phyloP scores from a whole-genome alignment of 805 yeast genomes.

The Schwanniomyces occidentalis region DNA sequence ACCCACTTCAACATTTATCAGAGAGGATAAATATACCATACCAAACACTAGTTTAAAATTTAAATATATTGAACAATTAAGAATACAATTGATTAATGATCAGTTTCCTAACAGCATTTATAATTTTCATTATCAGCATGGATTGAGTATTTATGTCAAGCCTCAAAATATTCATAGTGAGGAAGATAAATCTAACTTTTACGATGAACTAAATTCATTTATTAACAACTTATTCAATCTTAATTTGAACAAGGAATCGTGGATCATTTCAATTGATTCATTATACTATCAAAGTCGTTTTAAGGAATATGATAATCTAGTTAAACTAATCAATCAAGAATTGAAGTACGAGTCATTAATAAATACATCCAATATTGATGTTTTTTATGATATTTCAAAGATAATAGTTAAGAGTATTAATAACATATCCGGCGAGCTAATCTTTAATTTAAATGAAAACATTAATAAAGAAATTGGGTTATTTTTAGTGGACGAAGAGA shows the following conservation, averaged over 20 bases:
- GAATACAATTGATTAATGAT: constrained; percentile 19
- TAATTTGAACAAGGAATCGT: constrained; percentile 14
- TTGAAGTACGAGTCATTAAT: constrained; percentile 1
- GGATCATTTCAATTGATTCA: constrained; percentile 30
- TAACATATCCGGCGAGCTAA: constrained; percentile 1
- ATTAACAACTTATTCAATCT: constrained; percentile 19
- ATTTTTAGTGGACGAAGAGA: constrained; percentile 28
- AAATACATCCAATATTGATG: constrained; percentile 9
- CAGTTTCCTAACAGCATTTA: constrained; percentile 18
- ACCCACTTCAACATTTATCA: constrained; percentile 8
- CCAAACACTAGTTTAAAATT: constrained; percentile 7
- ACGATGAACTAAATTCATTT: constrained; percentile 16
- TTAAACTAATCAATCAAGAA: constrained; percentile 2
- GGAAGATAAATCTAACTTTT: constrained; percentile 19
- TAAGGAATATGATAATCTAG: not conserved
- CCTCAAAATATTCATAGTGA: constrained; percentile 20
- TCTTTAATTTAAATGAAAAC: not conserved
- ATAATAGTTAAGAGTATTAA: constrained; percentile 12
- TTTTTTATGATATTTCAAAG: constrained; percentile 8
- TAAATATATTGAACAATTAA: constrained; percentile 17
- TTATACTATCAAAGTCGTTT: constrained; percentile 19
- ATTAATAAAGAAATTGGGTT: constrained; percentile 36
- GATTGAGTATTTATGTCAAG: constrained; percentile 30
- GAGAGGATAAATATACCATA: constrained; percentile 18
- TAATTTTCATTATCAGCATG: constrained; percentile 24